Conservation (phyloP, 768 basidiomycete genomes). For the Amanita rubescens region DNA sequence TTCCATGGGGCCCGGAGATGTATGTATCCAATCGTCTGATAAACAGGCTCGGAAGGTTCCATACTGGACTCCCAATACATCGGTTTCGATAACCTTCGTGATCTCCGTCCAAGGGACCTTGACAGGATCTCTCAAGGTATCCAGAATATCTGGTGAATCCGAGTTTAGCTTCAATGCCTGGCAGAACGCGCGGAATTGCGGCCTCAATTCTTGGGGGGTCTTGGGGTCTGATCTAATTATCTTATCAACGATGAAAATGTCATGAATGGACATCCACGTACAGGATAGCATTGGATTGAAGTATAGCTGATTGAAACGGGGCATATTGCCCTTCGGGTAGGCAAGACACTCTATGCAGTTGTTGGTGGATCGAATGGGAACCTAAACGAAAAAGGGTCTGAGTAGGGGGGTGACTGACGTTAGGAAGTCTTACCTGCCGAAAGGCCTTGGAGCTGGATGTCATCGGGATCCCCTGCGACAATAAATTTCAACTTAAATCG, state of each 20-base stretch:
- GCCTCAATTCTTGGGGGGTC: slow-evolving; percentile 47
- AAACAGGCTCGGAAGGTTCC: slow-evolving; percentile 67
- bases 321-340: slow-evolving; percentile 48
- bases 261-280: slow-evolving; percentile 22
- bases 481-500: not conserved
- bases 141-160: slow-evolving; percentile 36
- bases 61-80: slow-evolving; percentile 38
- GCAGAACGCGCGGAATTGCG: slow-evolving; percentile 62
- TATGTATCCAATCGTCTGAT: slow-evolving; percentile 51
- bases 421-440: slow-evolving; percentile 49
- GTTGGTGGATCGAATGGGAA: slow-evolving; percentile 68
- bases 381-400: slow-evolving; percentile 29
- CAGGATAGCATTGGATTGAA: slow-evolving; percentile 75
- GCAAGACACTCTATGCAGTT: slow-evolving; percentile 61
- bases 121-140: slow-evolving; percentile 39
- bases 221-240: slow-evolving; percentile 44
- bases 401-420: too few relatives aligned
- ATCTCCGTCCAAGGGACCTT: slow-evolving; percentile 44
- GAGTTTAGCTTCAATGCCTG: slow-evolving; percentile 49
- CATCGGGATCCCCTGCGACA: slow-evolving; percentile 44
- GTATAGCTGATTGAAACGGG: slow-evolving; percentile 59
- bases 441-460: slow-evolving; percentile 60
- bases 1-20: slow-evolving; percentile 49
- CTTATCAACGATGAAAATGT: not conserved
- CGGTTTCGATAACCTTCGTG: slow-evolving; percentile 51